A percentile compares a stretch with the other conserved stretches of the same genome.
These are phyloP conservation scores for Silene uniflora DNA, from an alignment of 148 eudicot species.

Conservation along the genomic window DNA sequence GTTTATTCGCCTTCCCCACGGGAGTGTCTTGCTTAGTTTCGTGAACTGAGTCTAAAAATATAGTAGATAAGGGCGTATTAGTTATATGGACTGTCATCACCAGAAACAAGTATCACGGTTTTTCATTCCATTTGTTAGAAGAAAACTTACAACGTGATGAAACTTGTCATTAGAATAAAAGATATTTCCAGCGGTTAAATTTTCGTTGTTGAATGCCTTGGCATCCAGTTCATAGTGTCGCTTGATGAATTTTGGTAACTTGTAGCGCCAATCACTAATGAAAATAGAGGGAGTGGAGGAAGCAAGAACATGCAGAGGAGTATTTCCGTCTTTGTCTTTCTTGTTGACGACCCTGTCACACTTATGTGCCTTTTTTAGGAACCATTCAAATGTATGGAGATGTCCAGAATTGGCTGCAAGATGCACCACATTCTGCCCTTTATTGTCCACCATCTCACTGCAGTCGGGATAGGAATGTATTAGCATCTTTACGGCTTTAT, in stretches of 20 bases:
- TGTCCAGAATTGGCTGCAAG: conserved; percentile 9
- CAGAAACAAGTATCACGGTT: neutral
- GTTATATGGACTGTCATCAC: too few relatives aligned
- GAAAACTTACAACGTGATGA: neutral
- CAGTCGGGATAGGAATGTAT: neutral
- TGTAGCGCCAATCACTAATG: neutral
- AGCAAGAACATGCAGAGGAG: conserved; percentile 16
- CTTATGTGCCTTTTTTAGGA: neutral
- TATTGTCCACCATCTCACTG: conserved; percentile 4
- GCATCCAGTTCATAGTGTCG: neutral
- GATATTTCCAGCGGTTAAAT: conserved; percentile 4
- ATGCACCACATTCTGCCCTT: conserved; percentile 11
- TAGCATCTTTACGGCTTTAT: neutral
- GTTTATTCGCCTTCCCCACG: neutral
- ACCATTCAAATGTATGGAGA: neutral
- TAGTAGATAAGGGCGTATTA: neutral
- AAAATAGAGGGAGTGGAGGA: neutral
- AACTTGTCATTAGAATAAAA: neutral
- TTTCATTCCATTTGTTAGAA: too few relatives aligned
- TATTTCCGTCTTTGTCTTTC: conserved; percentile 19
- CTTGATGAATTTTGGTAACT: neutral
- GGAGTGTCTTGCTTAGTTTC: neutral
- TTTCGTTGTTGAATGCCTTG: too few relatives aligned
- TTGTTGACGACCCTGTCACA: conserved; percentile 7
- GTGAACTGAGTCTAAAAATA: neutral